Evolutionary conservation across 2,329 filamentous ascomycete genomes (phyloP).

Genomic region (Epicoccum nigrum): DNA sequence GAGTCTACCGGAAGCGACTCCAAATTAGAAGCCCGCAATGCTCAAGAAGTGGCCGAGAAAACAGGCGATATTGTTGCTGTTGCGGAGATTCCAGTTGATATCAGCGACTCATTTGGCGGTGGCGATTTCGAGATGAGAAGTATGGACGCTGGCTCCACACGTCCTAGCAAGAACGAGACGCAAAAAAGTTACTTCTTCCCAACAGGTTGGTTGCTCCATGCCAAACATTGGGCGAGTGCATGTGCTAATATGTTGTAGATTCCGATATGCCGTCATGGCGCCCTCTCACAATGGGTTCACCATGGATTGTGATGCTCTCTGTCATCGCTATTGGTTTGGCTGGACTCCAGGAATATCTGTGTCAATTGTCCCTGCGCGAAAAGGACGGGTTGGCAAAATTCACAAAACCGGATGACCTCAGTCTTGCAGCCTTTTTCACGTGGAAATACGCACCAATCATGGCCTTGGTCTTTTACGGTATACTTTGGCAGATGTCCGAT

Average conservation of each 20-base stretch:
- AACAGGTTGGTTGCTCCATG: slow-evolving; percentile 21
- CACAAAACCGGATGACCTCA: slow-evolving; percentile 34
- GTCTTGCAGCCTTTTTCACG: slow-evolving; percentile 41
- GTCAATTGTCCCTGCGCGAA: slow-evolving; percentile 40
- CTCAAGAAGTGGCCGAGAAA: slow-evolving; percentile 52
- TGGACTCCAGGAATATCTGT: slow-evolving; percentile 46
- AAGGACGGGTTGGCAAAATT: slow-evolving; percentile 41
- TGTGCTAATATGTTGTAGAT: slow-evolving; percentile 27
- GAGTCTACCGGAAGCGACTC: slow-evolving; percentile 26
- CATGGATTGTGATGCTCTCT: slow-evolving; percentile 43
- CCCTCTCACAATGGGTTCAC: slow-evolving; percentile 48
- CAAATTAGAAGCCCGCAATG: slow-evolving; percentile 38
- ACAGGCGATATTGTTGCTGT: slow-evolving; percentile 53
- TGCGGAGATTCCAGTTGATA: slow-evolving; percentile 49
- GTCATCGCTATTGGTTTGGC: slow-evolving; percentile 44
- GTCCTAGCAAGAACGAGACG: slow-evolving; percentile 21
- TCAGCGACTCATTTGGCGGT: slow-evolving; percentile 49
- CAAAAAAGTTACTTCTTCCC: slow-evolving; percentile 50
- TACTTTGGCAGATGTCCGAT: slow-evolving; percentile 58
- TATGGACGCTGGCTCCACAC: slow-evolving; percentile 27
- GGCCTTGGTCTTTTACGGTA: slow-evolving; percentile 56
- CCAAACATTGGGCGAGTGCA: not conserved
- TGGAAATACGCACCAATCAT: slow-evolving; percentile 53
- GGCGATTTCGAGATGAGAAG: slow-evolving; percentile 41
- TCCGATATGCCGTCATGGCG: slow-evolving; percentile 50